Evolutionary conservation across 2,329 filamentous ascomycete genomes (phyloP).

Genomic region (Monosporascus sp.): DNA sequence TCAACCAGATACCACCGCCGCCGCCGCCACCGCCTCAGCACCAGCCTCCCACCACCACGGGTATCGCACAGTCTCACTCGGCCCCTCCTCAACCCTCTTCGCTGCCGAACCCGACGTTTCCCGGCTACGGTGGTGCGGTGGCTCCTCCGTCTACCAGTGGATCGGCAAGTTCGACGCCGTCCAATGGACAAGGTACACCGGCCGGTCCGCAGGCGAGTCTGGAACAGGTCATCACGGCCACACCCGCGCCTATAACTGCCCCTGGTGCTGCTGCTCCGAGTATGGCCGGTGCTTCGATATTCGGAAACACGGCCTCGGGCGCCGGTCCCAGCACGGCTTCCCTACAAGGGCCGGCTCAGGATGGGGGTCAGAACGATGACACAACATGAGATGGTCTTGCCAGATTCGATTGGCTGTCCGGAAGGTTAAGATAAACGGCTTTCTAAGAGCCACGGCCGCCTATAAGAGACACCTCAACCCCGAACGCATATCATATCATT

Average conservation of each 20-base stretch:
- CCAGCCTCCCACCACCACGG: background rate
- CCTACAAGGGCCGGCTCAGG: constrained; percentile 15
- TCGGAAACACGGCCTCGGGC: constrained; percentile 7
- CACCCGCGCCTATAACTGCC: constrained; percentile 1
- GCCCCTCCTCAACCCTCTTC: constrained; percentile 1
- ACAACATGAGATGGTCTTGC: background rate
- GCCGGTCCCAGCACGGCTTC: constrained; percentile 23
- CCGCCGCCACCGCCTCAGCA: constrained; percentile 16
- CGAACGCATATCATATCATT: too few relatives aligned
- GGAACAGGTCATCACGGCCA: constrained; percentile 1
- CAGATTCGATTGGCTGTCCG: too few relatives aligned
- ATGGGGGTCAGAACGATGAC: background rate
- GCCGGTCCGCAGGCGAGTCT: constrained; percentile 1
- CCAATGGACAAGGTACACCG: background rate
- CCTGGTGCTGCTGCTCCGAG: constrained; percentile 15
- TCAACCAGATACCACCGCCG: constrained; percentile 12
- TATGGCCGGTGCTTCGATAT: constrained; percentile 18
- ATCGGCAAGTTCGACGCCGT: background rate
- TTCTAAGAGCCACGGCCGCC: too few relatives aligned
- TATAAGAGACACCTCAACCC: too few relatives aligned
- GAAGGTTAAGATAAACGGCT: too few relatives aligned
- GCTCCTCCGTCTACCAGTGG: background rate
- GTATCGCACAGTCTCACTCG: background rate
- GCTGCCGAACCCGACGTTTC: constrained; percentile 1
- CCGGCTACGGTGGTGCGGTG: background rate